These are phyloP conservation scores for Mortierella sp. DNA, from an alignment of 371 early-diverging fungal genomes.

Conservation along the genomic window DNA sequence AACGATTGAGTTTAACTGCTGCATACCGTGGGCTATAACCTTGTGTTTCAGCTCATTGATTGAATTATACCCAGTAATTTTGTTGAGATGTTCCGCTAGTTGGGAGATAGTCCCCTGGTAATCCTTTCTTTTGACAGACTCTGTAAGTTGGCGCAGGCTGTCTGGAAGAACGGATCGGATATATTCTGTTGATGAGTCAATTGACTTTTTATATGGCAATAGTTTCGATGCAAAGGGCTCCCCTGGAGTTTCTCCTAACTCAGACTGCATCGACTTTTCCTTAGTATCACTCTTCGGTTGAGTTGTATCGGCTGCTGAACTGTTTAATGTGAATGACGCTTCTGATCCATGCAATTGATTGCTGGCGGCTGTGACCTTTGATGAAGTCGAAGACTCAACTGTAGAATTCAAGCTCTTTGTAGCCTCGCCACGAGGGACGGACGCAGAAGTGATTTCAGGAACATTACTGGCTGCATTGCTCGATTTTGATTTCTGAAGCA, in stretches of 20 bases:
- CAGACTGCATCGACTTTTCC: neutral
- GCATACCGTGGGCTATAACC: conserved; percentile 76
- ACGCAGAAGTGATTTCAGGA: neutral
- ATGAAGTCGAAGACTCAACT: neutral
- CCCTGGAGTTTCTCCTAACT: conserved; percentile 17
- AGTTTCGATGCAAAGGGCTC: conserved; percentile 32
- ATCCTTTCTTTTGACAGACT: conserved; percentile 61
- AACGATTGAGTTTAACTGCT: neutral
- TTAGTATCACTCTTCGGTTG: neutral
- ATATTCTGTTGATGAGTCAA: conserved; percentile 44
- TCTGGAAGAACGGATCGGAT: conserved; percentile 35
- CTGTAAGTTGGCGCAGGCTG: conserved; percentile 40
- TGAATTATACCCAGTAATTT: conserved; percentile 85
- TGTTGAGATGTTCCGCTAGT: conserved; percentile 74
- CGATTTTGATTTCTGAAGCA: neutral
- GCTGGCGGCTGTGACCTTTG: neutral
- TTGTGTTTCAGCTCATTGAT: conserved; percentile 80
- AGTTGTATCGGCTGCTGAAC: neutral
- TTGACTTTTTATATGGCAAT: conserved; percentile 41
- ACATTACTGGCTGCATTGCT: neutral
- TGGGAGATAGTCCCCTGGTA: conserved; percentile 62
- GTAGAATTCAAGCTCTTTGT: neutral
- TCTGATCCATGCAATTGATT: neutral
- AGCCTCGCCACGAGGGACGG: neutral
- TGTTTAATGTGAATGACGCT: neutral